Percentiles rank a stretch among this genome's conserved stretches.
phyloP scores from a whole-genome alignment of 441 rosid genomes.

The Theobroma grandiflorum region DNA sequence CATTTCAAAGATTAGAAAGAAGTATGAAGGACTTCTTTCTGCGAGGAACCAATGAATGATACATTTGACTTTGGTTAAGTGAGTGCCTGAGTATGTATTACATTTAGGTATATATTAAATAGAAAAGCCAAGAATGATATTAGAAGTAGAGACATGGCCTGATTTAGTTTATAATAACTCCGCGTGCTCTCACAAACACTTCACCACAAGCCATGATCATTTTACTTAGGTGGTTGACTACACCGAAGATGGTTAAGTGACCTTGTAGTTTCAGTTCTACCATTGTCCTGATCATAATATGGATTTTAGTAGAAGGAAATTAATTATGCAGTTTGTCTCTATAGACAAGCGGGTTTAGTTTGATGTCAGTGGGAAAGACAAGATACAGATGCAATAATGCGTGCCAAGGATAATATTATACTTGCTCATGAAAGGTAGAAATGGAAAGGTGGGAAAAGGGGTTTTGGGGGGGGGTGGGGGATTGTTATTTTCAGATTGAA shows the following conservation, averaged over 20 bases:
- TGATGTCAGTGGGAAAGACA: background rate
- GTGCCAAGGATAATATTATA: background rate
- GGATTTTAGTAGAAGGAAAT: background rate
- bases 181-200: background rate
- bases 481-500: background rate
- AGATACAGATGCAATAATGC: background rate
- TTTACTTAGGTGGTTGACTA: background rate
- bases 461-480: background rate
- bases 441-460: background rate
- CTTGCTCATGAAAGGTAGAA: background rate
- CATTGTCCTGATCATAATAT: background rate
- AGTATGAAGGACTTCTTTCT: slow-evolving; percentile 9
- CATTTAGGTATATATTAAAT: slow-evolving; percentile 2
- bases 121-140: background rate
- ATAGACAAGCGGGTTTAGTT: background rate
- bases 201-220: background rate
- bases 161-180: background rate
- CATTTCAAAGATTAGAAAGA: background rate
- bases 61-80: background rate
- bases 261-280: background rate
- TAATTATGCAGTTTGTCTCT: background rate
- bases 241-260: background rate
- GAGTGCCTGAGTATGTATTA: background rate
- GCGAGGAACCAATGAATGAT: background rate
- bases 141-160: background rate